Evolutionary conservation across 306 rosid species (phyloP).

Genomic region (Quercus glauca): DNA sequence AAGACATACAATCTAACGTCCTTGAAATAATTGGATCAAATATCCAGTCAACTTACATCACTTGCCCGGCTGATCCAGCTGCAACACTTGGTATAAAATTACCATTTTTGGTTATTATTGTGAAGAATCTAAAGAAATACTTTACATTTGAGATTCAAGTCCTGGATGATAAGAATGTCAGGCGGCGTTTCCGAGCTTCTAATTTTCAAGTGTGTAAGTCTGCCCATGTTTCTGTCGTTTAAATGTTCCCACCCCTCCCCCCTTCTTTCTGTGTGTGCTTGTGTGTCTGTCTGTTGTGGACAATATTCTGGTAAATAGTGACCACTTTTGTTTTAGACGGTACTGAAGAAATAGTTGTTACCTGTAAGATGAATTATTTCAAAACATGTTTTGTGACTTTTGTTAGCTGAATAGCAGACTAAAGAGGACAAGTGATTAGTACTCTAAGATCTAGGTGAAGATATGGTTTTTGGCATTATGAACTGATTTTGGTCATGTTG

Average conservation of each 20-base stretch:
- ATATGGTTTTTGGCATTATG: neutral
- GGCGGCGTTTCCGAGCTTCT: slow-evolving; percentile 91
- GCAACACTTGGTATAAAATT: slow-evolving; percentile 95
- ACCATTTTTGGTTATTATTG: slow-evolving; percentile 83
- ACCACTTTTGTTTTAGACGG: neutral
- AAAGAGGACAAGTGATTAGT: neutral
- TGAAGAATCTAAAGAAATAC: slow-evolving; percentile 89
- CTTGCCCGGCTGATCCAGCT: slow-evolving; percentile 95
- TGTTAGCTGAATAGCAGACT: neutral
- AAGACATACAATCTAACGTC: slow-evolving; percentile 92
- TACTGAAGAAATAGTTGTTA: neutral
- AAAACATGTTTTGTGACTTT: neutral
- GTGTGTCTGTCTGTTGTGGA: neutral
- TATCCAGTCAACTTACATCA: slow-evolving; percentile 85
- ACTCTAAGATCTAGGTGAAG: neutral
- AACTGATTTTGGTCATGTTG: neutral
- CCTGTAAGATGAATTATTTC: neutral
- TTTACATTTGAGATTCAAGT: slow-evolving; percentile 97
- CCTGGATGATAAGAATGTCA: slow-evolving; percentile 90
- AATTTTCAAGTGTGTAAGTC: slow-evolving; percentile 99
- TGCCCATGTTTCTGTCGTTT: slow-evolving; percentile 47
- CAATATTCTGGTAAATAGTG: neutral
- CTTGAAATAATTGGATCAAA: slow-evolving; percentile 91
- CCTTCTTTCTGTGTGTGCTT: slow-evolving; percentile 1
- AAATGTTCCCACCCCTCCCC: neutral